phyloP scores from a whole-genome alignment of 2,329 filamentous ascomycete genomes.

The Fusarium avenaceum region DNA sequence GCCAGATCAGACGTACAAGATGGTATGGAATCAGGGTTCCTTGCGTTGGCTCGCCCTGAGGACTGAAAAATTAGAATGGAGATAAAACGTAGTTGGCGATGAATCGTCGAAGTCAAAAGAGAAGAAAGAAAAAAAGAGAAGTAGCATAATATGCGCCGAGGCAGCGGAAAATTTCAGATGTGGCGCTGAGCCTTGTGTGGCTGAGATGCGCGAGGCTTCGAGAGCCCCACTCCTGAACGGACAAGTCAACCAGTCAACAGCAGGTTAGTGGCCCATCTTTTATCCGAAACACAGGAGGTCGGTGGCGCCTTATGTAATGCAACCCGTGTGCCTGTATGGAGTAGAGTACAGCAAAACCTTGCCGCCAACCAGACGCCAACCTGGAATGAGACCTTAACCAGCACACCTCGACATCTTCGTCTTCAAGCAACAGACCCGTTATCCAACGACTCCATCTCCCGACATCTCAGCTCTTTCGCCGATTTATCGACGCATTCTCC shows the following conservation, averaged over 20 bases:
- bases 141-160: slow-evolving; percentile 26
- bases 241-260: background rate
- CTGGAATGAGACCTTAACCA: slow-evolving; percentile 58
- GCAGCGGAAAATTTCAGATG: slow-evolving; percentile 45
- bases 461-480: slow-evolving; percentile 33
- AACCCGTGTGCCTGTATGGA: slow-evolving; percentile 42
- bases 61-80: slow-evolving; percentile 35
- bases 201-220: slow-evolving; percentile 21
- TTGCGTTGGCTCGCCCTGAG: slow-evolving; percentile 72
- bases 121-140: slow-evolving; percentile 38
- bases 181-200: slow-evolving; percentile 42
- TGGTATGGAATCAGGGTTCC: slow-evolving; percentile 64
- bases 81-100: slow-evolving; percentile 33
- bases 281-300: slow-evolving; percentile 36
- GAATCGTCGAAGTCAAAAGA: slow-evolving; percentile 33
- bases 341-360: slow-evolving; percentile 58
- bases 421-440: slow-evolving; percentile 43
- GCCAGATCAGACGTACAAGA: slow-evolving; percentile 23
- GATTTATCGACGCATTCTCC: slow-evolving; percentile 32
- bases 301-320: slow-evolving; percentile 51
- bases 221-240: background rate
- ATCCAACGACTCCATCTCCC: slow-evolving; percentile 48
- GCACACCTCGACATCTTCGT: slow-evolving; percentile 48
- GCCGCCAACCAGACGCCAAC: slow-evolving; percentile 56
- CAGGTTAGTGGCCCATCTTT: slow-evolving; percentile 24